Conservation (phyloP, 2,329 filamentous ascomycete species). For the Hymenoscyphus fraxineus region DNA sequence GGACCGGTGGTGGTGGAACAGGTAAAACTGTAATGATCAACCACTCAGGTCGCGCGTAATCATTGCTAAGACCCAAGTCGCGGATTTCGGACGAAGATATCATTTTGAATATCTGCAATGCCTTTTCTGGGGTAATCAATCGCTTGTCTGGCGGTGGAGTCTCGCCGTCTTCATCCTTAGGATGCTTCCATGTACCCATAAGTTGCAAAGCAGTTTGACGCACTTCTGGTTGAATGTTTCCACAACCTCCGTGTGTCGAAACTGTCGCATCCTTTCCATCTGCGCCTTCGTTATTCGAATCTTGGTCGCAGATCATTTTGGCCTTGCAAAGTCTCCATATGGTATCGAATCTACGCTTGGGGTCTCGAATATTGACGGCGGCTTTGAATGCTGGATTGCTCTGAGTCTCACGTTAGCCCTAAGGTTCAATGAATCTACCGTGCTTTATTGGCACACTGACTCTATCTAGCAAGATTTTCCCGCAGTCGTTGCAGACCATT, state of each 20-base stretch:
- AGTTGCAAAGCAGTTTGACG: slow-evolving; percentile 83
- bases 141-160: slow-evolving; percentile 73
- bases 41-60: slow-evolving; percentile 97
- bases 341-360: slow-evolving; percentile 88
- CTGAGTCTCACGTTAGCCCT: slow-evolving; percentile 64
- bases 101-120: slow-evolving; percentile 79
- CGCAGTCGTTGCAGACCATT: slow-evolving; percentile 98
- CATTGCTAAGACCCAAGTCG: slow-evolving; percentile 86
- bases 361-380: slow-evolving; percentile 81
- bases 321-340: slow-evolving; percentile 92
- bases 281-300: slow-evolving; percentile 64
- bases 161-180: slow-evolving; percentile 70
- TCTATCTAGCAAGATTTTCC: slow-evolving; percentile 94
- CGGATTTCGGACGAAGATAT: slow-evolving; percentile 78
- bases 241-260: slow-evolving; percentile 79
- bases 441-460: slow-evolving; percentile 73
- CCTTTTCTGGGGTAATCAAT: slow-evolving; percentile 76
- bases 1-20: slow-evolving; percentile 91
- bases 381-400: slow-evolving; percentile 78
- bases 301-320: slow-evolving; percentile 79
- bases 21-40: slow-evolving; percentile 95
- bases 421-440: slow-evolving; percentile 48
- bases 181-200: slow-evolving; percentile 67
- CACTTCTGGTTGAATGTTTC: slow-evolving; percentile 84
- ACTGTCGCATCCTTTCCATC: slow-evolving; percentile 51